Base-by-base conservation (phyloP, 23 red algal species). In the Pyropia haitanensis region DNA sequence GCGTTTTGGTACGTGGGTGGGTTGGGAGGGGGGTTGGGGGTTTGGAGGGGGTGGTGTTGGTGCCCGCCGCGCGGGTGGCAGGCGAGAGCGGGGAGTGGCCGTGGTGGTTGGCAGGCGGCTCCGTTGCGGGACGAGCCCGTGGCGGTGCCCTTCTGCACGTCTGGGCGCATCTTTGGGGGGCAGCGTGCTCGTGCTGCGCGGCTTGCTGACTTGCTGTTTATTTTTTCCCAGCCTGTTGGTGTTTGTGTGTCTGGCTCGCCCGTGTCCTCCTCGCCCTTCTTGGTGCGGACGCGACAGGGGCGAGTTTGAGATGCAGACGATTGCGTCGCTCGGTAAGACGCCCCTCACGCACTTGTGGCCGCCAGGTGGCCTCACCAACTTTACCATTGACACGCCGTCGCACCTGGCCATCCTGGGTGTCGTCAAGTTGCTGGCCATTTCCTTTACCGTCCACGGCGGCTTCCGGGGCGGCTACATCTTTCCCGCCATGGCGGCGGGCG, bases 391-490 rank as follows among this genome's bases (percentile, higher is more conserved):
- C 2, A 82, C 73, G 15, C 65, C 65, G 31, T 49, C 50, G 16
- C 44, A 59, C 20, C 66, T 72, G 49, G 39, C 82, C 5, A 26
- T 77, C 54, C 58, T 79, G 1, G 88, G 79, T 8, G 32, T 78
- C 44, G 71, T 70, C 32, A 94, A 94, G 62, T 75, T 94, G 12
- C 26, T 94, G 27, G 80, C 80, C 17, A 85, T 94, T 79, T 79
- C 88, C 4, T 86, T 94, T 49, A 81, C 88, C 20, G 76, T 94
- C 15, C 64, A 72, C 48, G 75, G 74, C 12, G 81, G 76, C 33
- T 94, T 78, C 50, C 79, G 88, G 0, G 88, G 88, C 3, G 88
- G 88, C 51, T 94, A 80, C 81, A 94, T 94, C 39, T 94, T 94
- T 52, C 88, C 88, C 2, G 65, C 82, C 58, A 80, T 94, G 33